These are phyloP conservation scores for Kwoniella newhampshirensis DNA, from an alignment of 768 basidiomycete genomes.

Conservation along the genomic window DNA sequence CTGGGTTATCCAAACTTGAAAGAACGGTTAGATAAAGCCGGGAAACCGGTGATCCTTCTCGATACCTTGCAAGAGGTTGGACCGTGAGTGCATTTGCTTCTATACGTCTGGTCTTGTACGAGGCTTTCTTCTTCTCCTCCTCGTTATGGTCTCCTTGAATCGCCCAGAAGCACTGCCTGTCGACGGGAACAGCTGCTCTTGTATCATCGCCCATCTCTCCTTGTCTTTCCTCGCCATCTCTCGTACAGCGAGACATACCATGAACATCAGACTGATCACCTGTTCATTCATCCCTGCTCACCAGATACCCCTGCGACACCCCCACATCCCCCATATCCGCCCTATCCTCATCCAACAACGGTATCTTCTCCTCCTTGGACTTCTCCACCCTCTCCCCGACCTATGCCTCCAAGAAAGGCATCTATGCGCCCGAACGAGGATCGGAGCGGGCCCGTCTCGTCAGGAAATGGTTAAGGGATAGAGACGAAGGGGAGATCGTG, in stretches of 20 bases:
- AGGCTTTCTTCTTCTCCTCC: too few relatives aligned
- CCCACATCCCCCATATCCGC: slow-evolving; percentile 27
- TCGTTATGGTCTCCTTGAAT: too few relatives aligned
- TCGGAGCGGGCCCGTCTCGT: slow-evolving; percentile 34
- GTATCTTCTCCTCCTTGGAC: slow-evolving; percentile 46
- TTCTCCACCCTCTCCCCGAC: slow-evolving; percentile 38
- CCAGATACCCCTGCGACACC: slow-evolving; percentile 37
- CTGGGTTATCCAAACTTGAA: slow-evolving; percentile 38
- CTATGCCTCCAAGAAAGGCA: slow-evolving; percentile 49
- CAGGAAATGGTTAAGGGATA: slow-evolving; percentile 43
- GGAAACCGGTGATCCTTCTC: slow-evolving; percentile 43
- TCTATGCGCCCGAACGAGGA: slow-evolving; percentile 29
- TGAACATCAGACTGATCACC: too few relatives aligned
- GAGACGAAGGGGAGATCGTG: slow-evolving; percentile 50
- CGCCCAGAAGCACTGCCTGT: too few relatives aligned
- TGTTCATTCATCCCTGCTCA: too few relatives aligned
- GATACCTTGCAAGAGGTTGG: slow-evolving; percentile 50
- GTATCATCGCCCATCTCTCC: too few relatives aligned
- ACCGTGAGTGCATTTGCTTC: slow-evolving; percentile 24
- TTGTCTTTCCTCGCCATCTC: too few relatives aligned
- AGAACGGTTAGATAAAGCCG: slow-evolving; percentile 29
- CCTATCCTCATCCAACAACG: slow-evolving; percentile 25
- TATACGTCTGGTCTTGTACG: too few relatives aligned
- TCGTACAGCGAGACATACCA: too few relatives aligned
- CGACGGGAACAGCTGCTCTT: too few relatives aligned